Evolutionary conservation across 805 yeast genomes (phyloP), one percentile per base, ranked within the genome.

Genomic region (Candida easanensis): DNA sequence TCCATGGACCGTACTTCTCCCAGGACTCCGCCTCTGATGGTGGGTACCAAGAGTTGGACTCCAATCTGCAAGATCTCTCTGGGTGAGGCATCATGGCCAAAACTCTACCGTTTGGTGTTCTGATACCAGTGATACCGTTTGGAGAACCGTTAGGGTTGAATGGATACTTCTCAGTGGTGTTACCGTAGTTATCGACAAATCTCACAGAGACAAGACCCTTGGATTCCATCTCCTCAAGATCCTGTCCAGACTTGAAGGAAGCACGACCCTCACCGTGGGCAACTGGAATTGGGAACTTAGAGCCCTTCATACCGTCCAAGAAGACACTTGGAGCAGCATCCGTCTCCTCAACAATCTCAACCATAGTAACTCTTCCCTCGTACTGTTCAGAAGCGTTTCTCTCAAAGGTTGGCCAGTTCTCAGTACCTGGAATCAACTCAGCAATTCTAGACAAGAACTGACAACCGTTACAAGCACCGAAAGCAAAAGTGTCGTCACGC

Each of bases 61-160:
- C 96, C 61, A 82, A 72, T 69, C 97, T 78, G 44, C 82, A 75
- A 39, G 87, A 93, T 70, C 99, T 87, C 69, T 93, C 99, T 19
- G 99, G 99, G 65, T 93, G 99, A 36, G 99, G 99, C 99, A 93
- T 93, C 89, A 93, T 80, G 4, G 97, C 97, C 57, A 93, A 72
- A 3, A 93, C 97, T 65, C 99, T 82, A 51, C 98, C 98, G 61
- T 87, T 88, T 41, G 88, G 88, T 41, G 90, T 80, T 50, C 84
- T 74, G 44, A 93, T 79, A 73, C 97, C 99, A 30, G 97, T 85
- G 56, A 93, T 87, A 67, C 96, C 97, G 42, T 77, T 78, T 33
- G 93, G 88, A 13, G 97, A 88, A 34, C 99, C 99, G 68, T 93
- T 93, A 44, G 99, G 98, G 74, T 93, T 93, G 72, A 73, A 85